These are phyloP conservation scores for Daldinia grandis DNA, from an alignment of 495 filamentous ascomycete species.

Conservation along the genomic window DNA sequence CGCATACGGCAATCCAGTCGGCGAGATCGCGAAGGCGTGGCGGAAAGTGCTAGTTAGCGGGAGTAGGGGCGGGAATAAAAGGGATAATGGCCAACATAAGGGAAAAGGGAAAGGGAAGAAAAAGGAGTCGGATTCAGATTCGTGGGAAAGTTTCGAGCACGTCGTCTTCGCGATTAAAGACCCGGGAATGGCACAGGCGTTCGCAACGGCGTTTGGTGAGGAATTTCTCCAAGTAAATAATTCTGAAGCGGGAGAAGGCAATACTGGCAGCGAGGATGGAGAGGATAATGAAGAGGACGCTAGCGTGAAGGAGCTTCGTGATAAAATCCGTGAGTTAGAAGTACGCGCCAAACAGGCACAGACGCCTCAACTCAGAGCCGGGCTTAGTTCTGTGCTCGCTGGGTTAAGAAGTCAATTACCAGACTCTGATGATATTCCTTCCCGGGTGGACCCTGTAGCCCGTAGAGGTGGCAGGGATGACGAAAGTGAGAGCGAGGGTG, in stretches of 20 bases:
- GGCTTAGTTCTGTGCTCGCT: slow-evolving; percentile 44
- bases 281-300: slow-evolving; percentile 37
- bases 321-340: slow-evolving; percentile 45
- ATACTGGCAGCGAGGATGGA: background rate
- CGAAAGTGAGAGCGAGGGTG: background rate
- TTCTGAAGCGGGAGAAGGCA: slow-evolving; percentile 6
- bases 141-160: slow-evolving; percentile 50
- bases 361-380: slow-evolving; percentile 41
- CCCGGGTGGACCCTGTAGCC: background rate
- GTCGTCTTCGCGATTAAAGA: slow-evolving; percentile 61
- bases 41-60: slow-evolving; percentile 58
- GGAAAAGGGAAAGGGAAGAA: background rate
- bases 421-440: background rate
- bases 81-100: background rate
- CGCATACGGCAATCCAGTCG: slow-evolving; percentile 68
- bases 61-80: slow-evolving; percentile 42
- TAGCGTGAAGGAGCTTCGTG: slow-evolving; percentile 41
- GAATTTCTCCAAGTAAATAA: slow-evolving; percentile 43
- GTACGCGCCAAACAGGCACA: slow-evolving; percentile 37
- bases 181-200: slow-evolving; percentile 47
- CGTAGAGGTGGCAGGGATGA: background rate
- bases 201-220: slow-evolving; percentile 56
- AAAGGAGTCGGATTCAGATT: slow-evolving; percentile 41
- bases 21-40: slow-evolving; percentile 70
- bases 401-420: slow-evolving; percentile 44